Conservation (phyloP, 192 early-diverging fungal species). For the Rhizophlyctis rosea region DNA sequence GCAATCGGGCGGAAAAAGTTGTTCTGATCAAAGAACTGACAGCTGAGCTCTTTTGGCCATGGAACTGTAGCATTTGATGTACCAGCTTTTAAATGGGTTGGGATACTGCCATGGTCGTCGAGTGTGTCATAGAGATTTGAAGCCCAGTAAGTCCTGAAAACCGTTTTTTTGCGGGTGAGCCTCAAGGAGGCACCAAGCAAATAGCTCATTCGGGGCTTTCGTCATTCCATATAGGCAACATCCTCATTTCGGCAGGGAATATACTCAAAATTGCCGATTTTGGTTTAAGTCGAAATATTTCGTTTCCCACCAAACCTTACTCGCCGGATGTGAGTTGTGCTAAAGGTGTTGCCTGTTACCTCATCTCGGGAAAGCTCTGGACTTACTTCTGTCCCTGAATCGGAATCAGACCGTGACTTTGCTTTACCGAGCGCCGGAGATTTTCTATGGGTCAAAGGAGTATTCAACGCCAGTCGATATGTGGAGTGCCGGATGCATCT, state of each 20-base stretch:
- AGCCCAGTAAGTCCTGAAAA: too few relatives aligned
- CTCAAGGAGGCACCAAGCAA: background rate
- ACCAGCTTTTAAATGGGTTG: slow-evolving; percentile 32
- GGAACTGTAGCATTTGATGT: background rate
- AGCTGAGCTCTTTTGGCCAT: too few relatives aligned
- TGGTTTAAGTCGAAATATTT: slow-evolving; percentile 14
- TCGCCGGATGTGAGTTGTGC: background rate
- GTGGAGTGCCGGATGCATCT: slow-evolving; percentile 30
- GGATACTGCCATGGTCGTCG: slow-evolving; percentile 33
- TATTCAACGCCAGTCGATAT: slow-evolving; percentile 18
- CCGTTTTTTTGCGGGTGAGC: too few relatives aligned
- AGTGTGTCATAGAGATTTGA: slow-evolving; percentile 36
- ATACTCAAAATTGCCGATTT: slow-evolving; percentile 31
- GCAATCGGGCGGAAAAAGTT: background rate
- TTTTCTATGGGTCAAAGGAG: slow-evolving; percentile 10
- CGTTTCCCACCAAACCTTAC: slow-evolving; percentile 15
- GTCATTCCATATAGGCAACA: background rate
- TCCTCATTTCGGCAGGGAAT: slow-evolving; percentile 6
- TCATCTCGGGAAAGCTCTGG: background rate
- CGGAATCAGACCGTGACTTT: background rate
- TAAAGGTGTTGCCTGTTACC: background rate
- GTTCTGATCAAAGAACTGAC: too few relatives aligned
- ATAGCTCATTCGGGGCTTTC: background rate
- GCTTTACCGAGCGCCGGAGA: slow-evolving; percentile 20
- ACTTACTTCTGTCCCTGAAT: background rate